A percentile compares a stretch with the other conserved stretches of the same genome.
Conservation (phyloP, 164 flowering plant species). For the Chimonanthus praecox region DNA sequence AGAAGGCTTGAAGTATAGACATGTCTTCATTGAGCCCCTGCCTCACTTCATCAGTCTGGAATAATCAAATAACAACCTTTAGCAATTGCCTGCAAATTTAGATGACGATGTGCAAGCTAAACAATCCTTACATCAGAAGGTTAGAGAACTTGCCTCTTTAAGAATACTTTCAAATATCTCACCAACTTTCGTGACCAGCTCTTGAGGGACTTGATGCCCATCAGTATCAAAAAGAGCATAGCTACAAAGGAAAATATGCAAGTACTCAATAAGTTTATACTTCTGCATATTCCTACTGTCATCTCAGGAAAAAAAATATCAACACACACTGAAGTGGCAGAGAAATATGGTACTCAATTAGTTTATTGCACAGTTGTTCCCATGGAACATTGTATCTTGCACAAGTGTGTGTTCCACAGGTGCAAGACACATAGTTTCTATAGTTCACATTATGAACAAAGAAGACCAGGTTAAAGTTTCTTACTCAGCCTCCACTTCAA, state of each 20-base stretch:
- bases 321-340: too few relatives aligned
- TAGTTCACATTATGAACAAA: too few relatives aligned
- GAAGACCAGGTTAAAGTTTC: too few relatives aligned
- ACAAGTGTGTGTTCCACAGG: too few relatives aligned
- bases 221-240: slow-evolving; percentile 91
- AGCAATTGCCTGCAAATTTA: not conserved
- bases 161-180: slow-evolving; percentile 67
- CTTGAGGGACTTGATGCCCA: slow-evolving; percentile 80
- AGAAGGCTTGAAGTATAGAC: slow-evolving; percentile 61
- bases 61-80: slow-evolving; percentile 6
- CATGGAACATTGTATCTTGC: too few relatives aligned
- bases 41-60: slow-evolving; percentile 72
- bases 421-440: too few relatives aligned
- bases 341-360: too few relatives aligned
- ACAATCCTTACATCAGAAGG: not conserved
- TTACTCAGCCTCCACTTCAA: too few relatives aligned
- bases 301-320: not conserved
- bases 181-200: slow-evolving; percentile 76
- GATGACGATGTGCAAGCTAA: not conserved
- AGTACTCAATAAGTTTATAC: not conserved
- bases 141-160: slow-evolving; percentile 51
- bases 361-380: too few relatives aligned
- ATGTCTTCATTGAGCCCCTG: slow-evolving; percentile 66
- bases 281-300: not conserved
- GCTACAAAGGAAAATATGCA: slow-evolving; percentile 31